phyloP scores from a whole-genome alignment of 306 rosid species.

The Vigna hirtella region DNA sequence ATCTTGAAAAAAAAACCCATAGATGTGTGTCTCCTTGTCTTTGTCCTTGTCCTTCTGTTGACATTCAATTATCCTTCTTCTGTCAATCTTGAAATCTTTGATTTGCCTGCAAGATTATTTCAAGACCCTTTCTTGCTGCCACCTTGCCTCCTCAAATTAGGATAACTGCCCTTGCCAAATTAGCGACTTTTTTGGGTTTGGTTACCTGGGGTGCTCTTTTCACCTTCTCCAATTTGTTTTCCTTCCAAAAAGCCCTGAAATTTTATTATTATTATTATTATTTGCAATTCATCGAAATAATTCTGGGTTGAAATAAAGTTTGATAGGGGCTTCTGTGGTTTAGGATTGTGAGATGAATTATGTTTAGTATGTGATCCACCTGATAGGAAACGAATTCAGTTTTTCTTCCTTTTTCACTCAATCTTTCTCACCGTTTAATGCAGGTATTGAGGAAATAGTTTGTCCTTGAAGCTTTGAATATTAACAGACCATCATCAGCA shows the following conservation, averaged over 20 bases:
- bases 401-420: conserved; percentile 25
- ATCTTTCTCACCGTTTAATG: conserved; percentile 39
- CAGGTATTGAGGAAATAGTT: conserved; percentile 56
- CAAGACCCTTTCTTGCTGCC: conserved; percentile 15
- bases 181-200: conserved; percentile 5
- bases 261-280: background rate
- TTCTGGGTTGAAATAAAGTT: conserved; percentile 4
- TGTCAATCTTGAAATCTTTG: conserved; percentile 24
- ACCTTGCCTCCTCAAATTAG: background rate
- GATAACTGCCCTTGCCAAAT: background rate
- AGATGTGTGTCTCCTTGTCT: background rate
- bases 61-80: conserved; percentile 23
- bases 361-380: conserved; percentile 5
- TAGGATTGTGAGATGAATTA: background rate
- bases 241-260: conserved; percentile 1
- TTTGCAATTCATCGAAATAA: conserved; percentile 16
- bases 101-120: conserved; percentile 27
- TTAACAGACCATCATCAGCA: conserved; percentile 46
- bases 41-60: conserved; percentile 34
- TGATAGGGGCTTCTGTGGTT: background rate
- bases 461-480: conserved; percentile 47
- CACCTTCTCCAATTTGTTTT: conserved; percentile 25
- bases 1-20: background rate
- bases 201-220: conserved; percentile 24
- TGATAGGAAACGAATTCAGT: background rate